phyloP scores from a whole-genome alignment of 805 yeast genomes.

The Hanseniaspora valbyensis region DNA sequence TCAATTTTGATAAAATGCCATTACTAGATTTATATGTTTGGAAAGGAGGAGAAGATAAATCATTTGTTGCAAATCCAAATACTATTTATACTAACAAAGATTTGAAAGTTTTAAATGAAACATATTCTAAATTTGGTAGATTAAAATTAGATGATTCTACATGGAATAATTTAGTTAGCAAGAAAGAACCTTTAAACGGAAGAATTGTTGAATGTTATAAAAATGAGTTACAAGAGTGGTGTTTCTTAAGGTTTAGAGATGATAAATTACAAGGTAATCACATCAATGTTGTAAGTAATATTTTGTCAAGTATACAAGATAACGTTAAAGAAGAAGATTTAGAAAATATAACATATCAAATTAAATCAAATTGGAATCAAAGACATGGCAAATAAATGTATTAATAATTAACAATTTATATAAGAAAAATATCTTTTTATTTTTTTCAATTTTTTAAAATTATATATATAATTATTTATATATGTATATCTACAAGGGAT shows the following conservation, averaged over 20 bases:
- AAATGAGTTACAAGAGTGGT: constrained; percentile 63
- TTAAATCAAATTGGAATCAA: constrained; percentile 51
- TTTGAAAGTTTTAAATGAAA: constrained; percentile 30
- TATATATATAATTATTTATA: background rate
- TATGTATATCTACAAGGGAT: background rate
- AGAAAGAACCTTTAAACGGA: constrained; percentile 76
- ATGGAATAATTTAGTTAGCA: constrained; percentile 63
- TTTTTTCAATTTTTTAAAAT: background rate
- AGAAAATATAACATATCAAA: constrained; percentile 42
- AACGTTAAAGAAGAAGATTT: constrained; percentile 75
- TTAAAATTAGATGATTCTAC: constrained; percentile 55
- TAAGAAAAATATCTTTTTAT: too few relatives aligned
- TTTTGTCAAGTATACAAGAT: constrained; percentile 73
- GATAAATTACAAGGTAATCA: constrained; percentile 88
- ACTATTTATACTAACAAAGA: constrained; percentile 27
- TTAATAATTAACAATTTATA: too few relatives aligned
- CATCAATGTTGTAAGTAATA: constrained; percentile 65
- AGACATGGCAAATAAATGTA: constrained; percentile 32
- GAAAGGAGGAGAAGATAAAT: constrained; percentile 48
- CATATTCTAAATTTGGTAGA: constrained; percentile 57
- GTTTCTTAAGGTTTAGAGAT: constrained; percentile 77
- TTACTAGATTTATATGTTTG: constrained; percentile 57
- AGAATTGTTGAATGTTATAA: constrained; percentile 77
- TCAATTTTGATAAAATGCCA: constrained; percentile 74
- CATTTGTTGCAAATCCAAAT: constrained; percentile 25